Base-by-base conservation (phyloP, 1,284 basidiomycete genomes). In the Anthracocystis walkeri region DNA sequence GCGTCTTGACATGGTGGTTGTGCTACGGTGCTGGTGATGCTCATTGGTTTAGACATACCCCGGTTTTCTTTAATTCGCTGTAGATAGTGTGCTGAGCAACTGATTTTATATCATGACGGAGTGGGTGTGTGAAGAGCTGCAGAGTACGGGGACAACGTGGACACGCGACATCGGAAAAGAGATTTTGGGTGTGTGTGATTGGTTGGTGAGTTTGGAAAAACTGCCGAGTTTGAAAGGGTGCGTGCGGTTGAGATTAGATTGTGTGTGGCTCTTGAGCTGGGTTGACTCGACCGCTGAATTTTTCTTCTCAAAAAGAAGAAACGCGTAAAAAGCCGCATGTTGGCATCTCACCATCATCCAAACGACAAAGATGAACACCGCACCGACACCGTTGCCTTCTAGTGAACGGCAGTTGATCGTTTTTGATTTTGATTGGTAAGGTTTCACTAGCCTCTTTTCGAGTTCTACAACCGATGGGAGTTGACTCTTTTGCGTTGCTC, bases 341-440 rank as follows among this genome's bases (percentile, higher is more conserved):
- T n/a, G n/a, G n/a, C n/a, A n/a, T 33, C 33, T 33, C 35, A 38
- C 14, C 35, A 38, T 38, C 35, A 38, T 38, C 11, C 18, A 20
- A n/a, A 35, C 29, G n/a, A n/a, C n/a, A n/a, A 55, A n/a, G 31
- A 67, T 66, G 58, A 66, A 75, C 52, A 75, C 73, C 18, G 73
- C 73, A 14, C 73, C 73, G 14, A 25, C 53, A 25, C 74, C 82
- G 18, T 49, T 83, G 11, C 73, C 81, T 11, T 33, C 38, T 10
- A 76, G 79, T 3, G 18, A 29, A 35, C 69, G 68, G 77, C 93
- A 96, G 85, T 90, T 97, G 50, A 88, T 98, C 75, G 92, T 98
- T 18, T 98, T 93, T 80, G 96, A 99, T 86, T 98, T 98, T 87
- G 96, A 99, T 89, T 98, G 95, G 95, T 93, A 84, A 70, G 88